Base-by-base conservation (phyloP, 2,329 filamentous ascomycete genomes). In the Lecanicillium sp. region DNA sequence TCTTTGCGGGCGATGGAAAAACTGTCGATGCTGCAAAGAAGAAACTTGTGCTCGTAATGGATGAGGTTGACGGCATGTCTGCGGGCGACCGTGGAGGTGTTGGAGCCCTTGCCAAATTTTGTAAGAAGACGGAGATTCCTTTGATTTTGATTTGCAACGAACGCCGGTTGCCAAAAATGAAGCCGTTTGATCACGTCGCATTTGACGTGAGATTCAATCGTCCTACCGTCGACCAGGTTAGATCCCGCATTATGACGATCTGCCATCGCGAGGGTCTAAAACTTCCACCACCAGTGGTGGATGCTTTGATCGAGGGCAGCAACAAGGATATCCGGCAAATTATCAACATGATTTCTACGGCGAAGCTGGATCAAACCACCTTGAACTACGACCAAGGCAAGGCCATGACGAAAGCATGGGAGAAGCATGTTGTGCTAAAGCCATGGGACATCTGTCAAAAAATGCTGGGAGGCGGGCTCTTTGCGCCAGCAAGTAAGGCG, bases 121-220 rank as follows among this genome's bases (percentile, higher is more conserved):
- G 90, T 71, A 95, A 86, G 66, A 96, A 94, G 70, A 92, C 89
- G 0, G 81, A 92, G 50, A 80, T 98, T 17, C 92, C 92, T 1
- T 82, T 98, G 57, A 97, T 98, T 49, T 73, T 98, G 39, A 97
- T 98, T 50, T 98, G 92, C 74, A 98, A 98, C 59, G 92, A 98
- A 56, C 83, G 92, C 49, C 81, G 76, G 48, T 67, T 89, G 45
- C 92, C 84, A 20, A 98, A 98, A 72, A 98, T 98, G 92, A 96
- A 90, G 64, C 92, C 92, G 1, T 98, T 98, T 56, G 89, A 97
- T 57, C 77, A 79, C 52, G 83, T 85, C 37, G 82, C 87, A 3
- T 89, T 77, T 53, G 89, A 97, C 47, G 66, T 98, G 46, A 79
- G 81, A 31, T 98, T 98, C 70, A 79, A 84, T 54, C 80, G 89